These are phyloP conservation scores for Poterioochromonas sp. DNA, from an alignment of 352 stramenopile genomes.

Conservation along the genomic window DNA sequence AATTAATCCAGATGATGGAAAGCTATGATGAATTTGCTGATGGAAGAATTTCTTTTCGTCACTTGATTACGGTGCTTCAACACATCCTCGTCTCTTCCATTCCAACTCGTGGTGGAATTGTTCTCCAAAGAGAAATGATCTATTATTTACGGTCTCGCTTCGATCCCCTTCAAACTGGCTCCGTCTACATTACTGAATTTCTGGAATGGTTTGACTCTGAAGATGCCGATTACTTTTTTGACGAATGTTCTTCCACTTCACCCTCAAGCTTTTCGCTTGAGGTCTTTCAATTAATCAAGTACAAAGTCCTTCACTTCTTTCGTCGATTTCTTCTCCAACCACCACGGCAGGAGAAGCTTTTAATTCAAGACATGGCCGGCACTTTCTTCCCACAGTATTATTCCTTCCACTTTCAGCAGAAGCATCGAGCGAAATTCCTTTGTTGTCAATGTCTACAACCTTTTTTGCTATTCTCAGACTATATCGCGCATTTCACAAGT, in stretches of 20 bases:
- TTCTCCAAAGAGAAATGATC: background rate
- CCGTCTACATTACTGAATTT: background rate
- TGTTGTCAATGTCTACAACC: constrained; percentile 7
- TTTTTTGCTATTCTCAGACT: constrained; percentile 5
- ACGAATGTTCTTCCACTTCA: background rate
- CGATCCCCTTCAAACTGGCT: background rate
- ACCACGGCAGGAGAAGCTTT: background rate
- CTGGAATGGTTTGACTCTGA: background rate
- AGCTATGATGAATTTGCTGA: background rate
- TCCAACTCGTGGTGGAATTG: too few relatives aligned
- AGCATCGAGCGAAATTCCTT: background rate
- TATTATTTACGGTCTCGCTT: background rate
- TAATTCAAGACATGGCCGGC: background rate
- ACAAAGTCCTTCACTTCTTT: background rate
- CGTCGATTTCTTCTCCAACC: background rate
- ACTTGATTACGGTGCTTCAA: background rate
- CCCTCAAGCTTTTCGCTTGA: background rate
- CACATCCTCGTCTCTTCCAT: too few relatives aligned
- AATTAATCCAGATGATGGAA: background rate
- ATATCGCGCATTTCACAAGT: background rate
- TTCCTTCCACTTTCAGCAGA: background rate
- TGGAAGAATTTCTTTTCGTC: too few relatives aligned
- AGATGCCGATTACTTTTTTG: background rate
- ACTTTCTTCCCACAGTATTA: background rate
- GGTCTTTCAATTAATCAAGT: background rate